phyloP scores from a whole-genome alignment of 73 alveolate genomes.

The Stentor roeselii region DNA sequence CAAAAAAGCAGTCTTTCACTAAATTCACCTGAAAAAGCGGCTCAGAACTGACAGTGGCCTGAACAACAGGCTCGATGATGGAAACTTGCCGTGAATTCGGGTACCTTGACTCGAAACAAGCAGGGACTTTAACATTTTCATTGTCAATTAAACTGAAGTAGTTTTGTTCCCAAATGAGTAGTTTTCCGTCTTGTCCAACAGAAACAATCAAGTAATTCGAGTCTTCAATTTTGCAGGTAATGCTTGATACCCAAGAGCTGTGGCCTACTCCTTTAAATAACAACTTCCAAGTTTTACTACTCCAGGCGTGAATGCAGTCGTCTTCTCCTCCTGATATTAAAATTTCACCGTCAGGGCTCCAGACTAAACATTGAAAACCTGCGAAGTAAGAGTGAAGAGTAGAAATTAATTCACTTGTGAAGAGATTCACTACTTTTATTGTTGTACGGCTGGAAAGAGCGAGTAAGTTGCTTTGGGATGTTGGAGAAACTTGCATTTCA shows the following conservation, averaged over 20 bases:
- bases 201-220: background rate
- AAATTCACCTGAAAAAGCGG: background rate
- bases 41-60: background rate
- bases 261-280: background rate
- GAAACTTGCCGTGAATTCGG: too few relatives aligned
- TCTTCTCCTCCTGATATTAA: conserved; percentile 18
- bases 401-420: background rate
- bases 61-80: background rate
- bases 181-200: conserved; percentile 22
- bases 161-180: background rate
- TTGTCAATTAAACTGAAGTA: too few relatives aligned
- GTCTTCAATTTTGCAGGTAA: background rate
- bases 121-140: too few relatives aligned
- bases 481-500: background rate
- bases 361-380: background rate
- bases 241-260: background rate
- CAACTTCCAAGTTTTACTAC: background rate
- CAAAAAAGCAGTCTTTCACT: background rate
- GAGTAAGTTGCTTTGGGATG: background rate
- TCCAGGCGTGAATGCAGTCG: conserved; percentile 14
- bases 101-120: too few relatives aligned
- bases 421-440: background rate
- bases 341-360: background rate
- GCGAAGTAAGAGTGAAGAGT: conserved; percentile 14
- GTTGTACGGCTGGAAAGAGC: too few relatives aligned